Evolutionary conservation across 2,329 filamentous ascomycete genomes (phyloP), one percentile per base, ranked within the genome.

Genomic region (Fusarium sororula): DNA sequence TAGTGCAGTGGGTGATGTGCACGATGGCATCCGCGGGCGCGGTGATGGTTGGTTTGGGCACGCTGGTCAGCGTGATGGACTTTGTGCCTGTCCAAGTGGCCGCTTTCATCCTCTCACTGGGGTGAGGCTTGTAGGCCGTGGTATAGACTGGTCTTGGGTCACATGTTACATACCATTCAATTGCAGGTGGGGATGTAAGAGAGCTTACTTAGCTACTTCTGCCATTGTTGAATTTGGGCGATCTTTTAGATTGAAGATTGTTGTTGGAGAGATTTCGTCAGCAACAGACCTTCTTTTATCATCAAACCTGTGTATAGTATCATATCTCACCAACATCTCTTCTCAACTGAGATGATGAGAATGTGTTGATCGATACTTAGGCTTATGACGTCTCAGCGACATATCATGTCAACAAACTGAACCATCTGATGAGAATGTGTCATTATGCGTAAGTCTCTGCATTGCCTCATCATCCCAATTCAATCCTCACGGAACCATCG

Each of bases 1-100:
- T 64, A 7, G 61, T 64, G 11, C 61, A 64, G 44, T 64, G 55
- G n/a, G 61, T 64, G 24, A 61, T 13, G 22, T 64, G 61, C 12
- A 61, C 61, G 9, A 64, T 64, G 5, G 55, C 61, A n/a, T 64
- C 61, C 1, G 13, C 32, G 12, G 61, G 61, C 7, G 61, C 61
- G 7, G 61, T 61, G 5, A 64, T 50, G 24, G 44, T 50, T 3
- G 61, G 55, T 2, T 61, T 64, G 3, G 61, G 39, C 1, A 64
- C 55, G 1, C 24, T 38, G 18, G 54, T 38, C 17, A 64, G 28
- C n/a, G 37, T 17, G 9, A 64, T 64, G 8, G 55, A 64, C 28
- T 61, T 64, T 17, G 44, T 22, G 13, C 44, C 61, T 5, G 42
- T 37, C 61, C 61, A 64, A 9, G 28, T 17, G 7, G 61, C 61